Evolutionary conservation across 202 grass and related monocot species (phyloP).

Genomic region (Eragrostis tef): DNA sequence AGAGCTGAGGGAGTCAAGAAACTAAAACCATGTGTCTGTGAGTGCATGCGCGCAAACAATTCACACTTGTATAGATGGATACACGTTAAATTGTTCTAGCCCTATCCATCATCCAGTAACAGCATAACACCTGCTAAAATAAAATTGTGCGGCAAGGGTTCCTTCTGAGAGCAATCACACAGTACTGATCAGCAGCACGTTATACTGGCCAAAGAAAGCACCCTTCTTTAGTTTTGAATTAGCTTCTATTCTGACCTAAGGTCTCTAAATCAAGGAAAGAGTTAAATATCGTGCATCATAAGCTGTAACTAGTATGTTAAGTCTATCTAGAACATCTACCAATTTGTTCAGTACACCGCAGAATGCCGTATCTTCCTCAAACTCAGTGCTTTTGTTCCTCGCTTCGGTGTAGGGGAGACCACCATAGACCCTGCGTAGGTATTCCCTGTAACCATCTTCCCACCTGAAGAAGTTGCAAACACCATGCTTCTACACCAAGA

Average conservation of each 20-base stretch:
- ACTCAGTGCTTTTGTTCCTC: not conserved
- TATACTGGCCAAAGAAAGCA: not conserved
- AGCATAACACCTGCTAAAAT: not conserved
- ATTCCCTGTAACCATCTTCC: not conserved
- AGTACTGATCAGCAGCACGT: not conserved
- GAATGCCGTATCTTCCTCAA: not conserved
- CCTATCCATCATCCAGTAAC: not conserved
- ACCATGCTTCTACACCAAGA: not conserved
- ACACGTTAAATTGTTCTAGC: not conserved
- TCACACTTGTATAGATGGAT: not conserved
- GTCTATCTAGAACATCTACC: not conserved
- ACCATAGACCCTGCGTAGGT: not conserved
- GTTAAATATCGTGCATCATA: not conserved
- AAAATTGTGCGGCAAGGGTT: not conserved
- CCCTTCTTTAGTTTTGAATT: not conserved
- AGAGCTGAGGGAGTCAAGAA: not conserved
- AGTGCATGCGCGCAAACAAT: not conserved
- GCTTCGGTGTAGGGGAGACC: not conserved
- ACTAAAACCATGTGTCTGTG: not conserved
- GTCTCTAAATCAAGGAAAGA: conserved; percentile 10
- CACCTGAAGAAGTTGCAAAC: not conserved
- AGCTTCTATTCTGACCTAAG: not conserved
- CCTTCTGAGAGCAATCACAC: not conserved
- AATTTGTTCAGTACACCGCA: not conserved
- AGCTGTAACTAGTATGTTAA: not conserved